phyloP scores from a whole-genome alignment of 192 early-diverging fungal species.

The Coemansia sp. region DNA sequence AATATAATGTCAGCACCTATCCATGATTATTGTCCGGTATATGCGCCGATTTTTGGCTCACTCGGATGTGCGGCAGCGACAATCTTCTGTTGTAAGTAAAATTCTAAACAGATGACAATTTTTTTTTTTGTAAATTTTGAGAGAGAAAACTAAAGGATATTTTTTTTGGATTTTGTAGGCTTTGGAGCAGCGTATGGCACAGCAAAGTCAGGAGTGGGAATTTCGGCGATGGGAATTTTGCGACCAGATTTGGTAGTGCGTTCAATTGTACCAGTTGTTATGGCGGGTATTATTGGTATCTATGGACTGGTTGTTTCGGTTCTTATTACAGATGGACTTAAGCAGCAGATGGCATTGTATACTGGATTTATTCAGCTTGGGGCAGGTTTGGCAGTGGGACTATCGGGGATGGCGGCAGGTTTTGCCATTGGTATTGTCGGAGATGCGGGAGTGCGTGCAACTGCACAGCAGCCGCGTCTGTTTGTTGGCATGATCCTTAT shows the following conservation, averaged over 20 bases:
- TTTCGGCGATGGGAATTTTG: constrained; percentile 82
- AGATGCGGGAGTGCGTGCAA: constrained; percentile 82
- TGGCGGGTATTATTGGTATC: constrained; percentile 99
- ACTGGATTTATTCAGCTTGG: constrained; percentile 80
- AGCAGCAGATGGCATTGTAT: constrained; percentile 67
- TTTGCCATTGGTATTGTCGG: constrained; percentile 91
- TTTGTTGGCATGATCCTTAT: constrained; percentile 87
- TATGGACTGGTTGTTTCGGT: constrained; percentile 98
- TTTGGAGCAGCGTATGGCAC: constrained; percentile 92
- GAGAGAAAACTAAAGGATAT: background rate
- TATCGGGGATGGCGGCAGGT: constrained; percentile 83
- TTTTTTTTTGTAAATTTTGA: background rate
- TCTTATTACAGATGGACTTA: constrained; percentile 77
- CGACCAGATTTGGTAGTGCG: constrained; percentile 88
- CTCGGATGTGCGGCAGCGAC: constrained; percentile 90
- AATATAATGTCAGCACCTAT: constrained; percentile 40
- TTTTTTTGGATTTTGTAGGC: constrained; percentile 48
- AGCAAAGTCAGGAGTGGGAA: constrained; percentile 86
- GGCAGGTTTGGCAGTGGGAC: constrained; percentile 76
- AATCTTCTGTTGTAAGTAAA: constrained; percentile 81
- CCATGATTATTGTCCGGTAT: constrained; percentile 76
- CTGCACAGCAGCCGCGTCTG: constrained; percentile 74
- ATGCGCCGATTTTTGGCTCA: constrained; percentile 93
- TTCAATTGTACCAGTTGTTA: constrained; percentile 89
- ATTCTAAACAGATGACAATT: background rate